Evolutionary conservation across 2,329 filamentous ascomycete genomes (phyloP), one percentile per base, ranked within the genome.

Genomic region (Ophiostoma populinum): DNA sequence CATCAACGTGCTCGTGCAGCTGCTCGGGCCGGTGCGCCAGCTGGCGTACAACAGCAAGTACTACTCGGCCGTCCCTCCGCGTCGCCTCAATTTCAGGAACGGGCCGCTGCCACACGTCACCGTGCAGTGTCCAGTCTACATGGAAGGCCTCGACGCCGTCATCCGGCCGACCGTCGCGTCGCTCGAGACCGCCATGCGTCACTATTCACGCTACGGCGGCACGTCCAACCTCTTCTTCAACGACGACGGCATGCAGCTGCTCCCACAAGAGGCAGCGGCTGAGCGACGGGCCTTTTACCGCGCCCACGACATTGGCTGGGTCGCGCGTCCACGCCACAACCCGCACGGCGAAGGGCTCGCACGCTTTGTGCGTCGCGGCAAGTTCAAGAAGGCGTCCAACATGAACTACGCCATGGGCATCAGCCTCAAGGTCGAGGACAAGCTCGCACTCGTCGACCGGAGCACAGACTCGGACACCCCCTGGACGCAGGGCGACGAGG

Each of bases 71-170:
- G 61, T 65, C n/a, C 65, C 32, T 8, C 24, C 28, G 9, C 17
- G 15, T 8, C 32, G 32, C 12, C 32, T 34, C 18, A n/a, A 28
- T 12, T 16, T 28, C 17, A 16, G 13, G n/a, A 34, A 34, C n/a
- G 32, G 75, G 7, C 73, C 76, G 2, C 63, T 86, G 12, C 79
- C 78, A 2, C 80, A 82, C 49, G 64, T 82, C 42, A 87, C 80
- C 3, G 79, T 92, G 27, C 82, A 92, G 49, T 86, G 80, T 51
- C 82, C 82, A 5, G 80, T 92, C 0, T 92, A 90, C 60, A 90
- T 86, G 53, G 82, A 92, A 52, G 80, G 81, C 43, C 63, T 92
- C 3, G 58, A 59, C 24, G 70, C 63, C 41, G 82, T 92, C 53
- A 85, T 86, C 47, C 67, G 65, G n/a, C 80, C 80, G 7, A 87